Base-by-base conservation (phyloP, 208 protist species). In the Trichomonas vaginalis region DNA sequence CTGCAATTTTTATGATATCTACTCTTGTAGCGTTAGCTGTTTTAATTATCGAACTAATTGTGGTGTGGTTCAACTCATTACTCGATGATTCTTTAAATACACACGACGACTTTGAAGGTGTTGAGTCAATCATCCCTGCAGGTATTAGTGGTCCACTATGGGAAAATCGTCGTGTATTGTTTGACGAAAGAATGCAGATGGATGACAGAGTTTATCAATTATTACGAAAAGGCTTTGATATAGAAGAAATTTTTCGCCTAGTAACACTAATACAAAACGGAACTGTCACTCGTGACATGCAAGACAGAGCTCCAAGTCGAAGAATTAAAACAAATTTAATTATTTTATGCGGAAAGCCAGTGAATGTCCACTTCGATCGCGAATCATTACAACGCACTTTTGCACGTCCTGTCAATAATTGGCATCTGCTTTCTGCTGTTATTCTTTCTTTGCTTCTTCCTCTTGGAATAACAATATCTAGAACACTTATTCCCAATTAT, bases 11-110 rank as follows among this genome's bases (percentile, higher is more conserved):
- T n/a, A 15, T 92, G n/a, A 14, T 92, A 39, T 42, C 86, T 2
- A 27, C n/a, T 40, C 40, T 92, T 17, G 42, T 48, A 0, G 86
- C 86, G 15, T 0, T 92, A n/a, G 17, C 51, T 51, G n/a, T 92
- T 14, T 32, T 92, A 51, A 92, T 92, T 51, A 92, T 92, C 45
- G 86, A 92, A 92, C 86, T 92, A 39, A 92, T 92, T 39, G 42
- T 92, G 42, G 32, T 51, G 12, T 92, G 86, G 86, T 92, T 92
- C 45, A 92, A 92, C 37, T 56, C 45, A 35, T 42, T 92, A 21
- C 45, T 92, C 9, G 86, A 92, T 39, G 86, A 56, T 48, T 92
- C 86, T 48, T 6, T 83, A 42, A 40, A 35, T 42, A 40, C 35
- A 12, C 35, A 83, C 35, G 79, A 83, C 2, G 79, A 83, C 35